Base-by-base conservation (phyloP, 148 eudicot species). In the Bassia scoparia region DNA sequence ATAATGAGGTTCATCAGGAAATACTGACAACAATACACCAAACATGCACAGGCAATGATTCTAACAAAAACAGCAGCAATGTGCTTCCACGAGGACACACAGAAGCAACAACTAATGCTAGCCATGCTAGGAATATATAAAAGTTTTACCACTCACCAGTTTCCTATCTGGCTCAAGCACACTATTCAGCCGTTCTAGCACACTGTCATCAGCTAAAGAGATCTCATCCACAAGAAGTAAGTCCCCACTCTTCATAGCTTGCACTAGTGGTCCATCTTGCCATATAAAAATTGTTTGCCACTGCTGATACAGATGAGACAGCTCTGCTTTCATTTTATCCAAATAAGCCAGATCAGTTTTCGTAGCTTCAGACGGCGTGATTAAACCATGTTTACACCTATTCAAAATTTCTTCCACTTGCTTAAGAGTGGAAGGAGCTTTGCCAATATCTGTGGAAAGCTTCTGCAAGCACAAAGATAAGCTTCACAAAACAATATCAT, bases 131-230 rank as follows among this genome's bases (percentile, higher is more conserved):
- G n/a, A n/a, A n/a, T n/a, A n/a, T n/a, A n/a, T n/a, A 48, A 43
- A 7, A 67, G 50, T 31, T 17, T 41, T 34, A 71, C 41, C 21
- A 77, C 97, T 59, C 69, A 88, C 98, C 96, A 95, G 81, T 79
- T 86, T 92, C 86, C 99, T 89, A 71, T 95, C 99, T 17, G 99
- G 96, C 83, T 95, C 99, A 75, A 95, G 83, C 70, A 95, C 97
- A 81, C 99, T 95, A 78, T 95, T 95, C 80, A 95, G 72, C 74
- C 99, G 87, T 84, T 95, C 99, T 64, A 95, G 87, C 35, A 95
- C 97, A 75, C 99, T 91, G 67, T 95, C 99, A 86, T 95, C 99
- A 34, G 99, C 99, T 82, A 95, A 86, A 65, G 99, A 95, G 66
- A 95, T 92, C 79, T 95, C 99, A 70, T 95, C 99, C 72, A 92